phyloP scores from a whole-genome alignment of 2,329 filamentous ascomycete species.

The Sclerotinia subarctica region DNA sequence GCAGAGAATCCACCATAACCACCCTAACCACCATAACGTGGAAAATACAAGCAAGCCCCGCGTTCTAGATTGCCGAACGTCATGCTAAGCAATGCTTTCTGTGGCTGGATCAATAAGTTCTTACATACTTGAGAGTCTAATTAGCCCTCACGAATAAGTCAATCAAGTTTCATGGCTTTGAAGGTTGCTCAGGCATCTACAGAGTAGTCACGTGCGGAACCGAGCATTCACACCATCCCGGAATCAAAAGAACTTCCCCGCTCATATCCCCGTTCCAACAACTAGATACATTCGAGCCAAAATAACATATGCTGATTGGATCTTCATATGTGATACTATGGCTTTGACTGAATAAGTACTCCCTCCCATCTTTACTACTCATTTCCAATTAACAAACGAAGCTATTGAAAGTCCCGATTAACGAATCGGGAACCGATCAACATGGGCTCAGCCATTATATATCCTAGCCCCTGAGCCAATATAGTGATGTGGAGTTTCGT shows the following conservation, averaged over 20 bases:
- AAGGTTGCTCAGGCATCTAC: background rate
- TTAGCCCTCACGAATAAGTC: too few relatives aligned
- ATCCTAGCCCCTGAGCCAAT: background rate
- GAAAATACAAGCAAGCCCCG: constrained; percentile 13
- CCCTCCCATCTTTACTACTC: background rate
- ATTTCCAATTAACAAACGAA: background rate
- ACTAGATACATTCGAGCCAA: background rate
- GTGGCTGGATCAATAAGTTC: constrained; percentile 16
- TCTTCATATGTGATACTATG: background rate
- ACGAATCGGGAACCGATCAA: background rate
- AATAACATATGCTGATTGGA: constrained; percentile 3
- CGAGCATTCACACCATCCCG: background rate
- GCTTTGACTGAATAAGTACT: background rate
- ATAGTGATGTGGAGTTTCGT: background rate
- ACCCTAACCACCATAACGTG: background rate
- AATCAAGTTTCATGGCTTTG: constrained; percentile 12
- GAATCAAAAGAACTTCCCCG: constrained; percentile 6
- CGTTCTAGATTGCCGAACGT: constrained; percentile 16
- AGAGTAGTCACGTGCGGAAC: background rate
- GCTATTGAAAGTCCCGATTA: background rate
- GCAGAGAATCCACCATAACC: constrained; percentile 15
- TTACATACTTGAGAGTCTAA: constrained; percentile 5
- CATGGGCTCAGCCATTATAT: constrained; percentile 1
- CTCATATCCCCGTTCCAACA: background rate
- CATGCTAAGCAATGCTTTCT: constrained; percentile 13